phyloP scores from a whole-genome alignment of 192 early-diverging fungal species.

The Spinellus fusiger region DNA sequence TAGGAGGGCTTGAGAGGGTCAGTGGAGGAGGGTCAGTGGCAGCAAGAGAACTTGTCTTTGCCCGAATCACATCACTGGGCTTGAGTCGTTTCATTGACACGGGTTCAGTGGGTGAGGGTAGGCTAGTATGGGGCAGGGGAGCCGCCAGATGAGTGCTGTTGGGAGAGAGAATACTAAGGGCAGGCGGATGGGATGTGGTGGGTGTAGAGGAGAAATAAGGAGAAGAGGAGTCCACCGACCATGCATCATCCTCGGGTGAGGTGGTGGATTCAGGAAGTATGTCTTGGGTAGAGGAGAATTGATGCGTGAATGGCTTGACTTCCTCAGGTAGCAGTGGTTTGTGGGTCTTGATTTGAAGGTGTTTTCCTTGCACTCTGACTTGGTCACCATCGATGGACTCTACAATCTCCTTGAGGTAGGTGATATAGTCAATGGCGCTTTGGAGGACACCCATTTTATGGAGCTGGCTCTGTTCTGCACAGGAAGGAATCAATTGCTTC shows the following conservation, averaged over 20 bases:
- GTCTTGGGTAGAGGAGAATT: slow-evolving; percentile 12
- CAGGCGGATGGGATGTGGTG: neutral
- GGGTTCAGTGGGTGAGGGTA: neutral
- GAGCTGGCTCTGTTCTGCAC: slow-evolving; percentile 55
- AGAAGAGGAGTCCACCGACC: neutral
- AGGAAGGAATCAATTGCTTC: slow-evolving; percentile 65
- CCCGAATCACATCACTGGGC: slow-evolving; percentile 7
- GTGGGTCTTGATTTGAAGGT: slow-evolving; percentile 12
- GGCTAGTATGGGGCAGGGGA: neutral
- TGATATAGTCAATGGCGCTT: slow-evolving; percentile 69
- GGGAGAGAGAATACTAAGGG: neutral
- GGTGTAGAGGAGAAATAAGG: neutral
- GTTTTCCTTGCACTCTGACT: slow-evolving; percentile 8
- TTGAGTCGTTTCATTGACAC: slow-evolving; percentile 3
- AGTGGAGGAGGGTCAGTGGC: neutral
- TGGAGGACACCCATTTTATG: slow-evolving; percentile 71
- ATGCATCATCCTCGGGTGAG: neutral
- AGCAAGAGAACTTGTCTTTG: neutral
- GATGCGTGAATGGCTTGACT: slow-evolving; percentile 17
- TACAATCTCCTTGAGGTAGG: slow-evolving; percentile 39
- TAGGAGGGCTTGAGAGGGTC: neutral
- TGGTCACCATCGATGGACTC: slow-evolving; percentile 14
- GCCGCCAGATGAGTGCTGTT: neutral
- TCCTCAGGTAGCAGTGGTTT: slow-evolving; percentile 29
- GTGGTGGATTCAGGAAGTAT: neutral